A percentile compares a stretch with the other conserved stretches of the same genome.
Conservation (phyloP, 2,329 filamentous ascomycete species). For the Ascochyta koolunga region DNA sequence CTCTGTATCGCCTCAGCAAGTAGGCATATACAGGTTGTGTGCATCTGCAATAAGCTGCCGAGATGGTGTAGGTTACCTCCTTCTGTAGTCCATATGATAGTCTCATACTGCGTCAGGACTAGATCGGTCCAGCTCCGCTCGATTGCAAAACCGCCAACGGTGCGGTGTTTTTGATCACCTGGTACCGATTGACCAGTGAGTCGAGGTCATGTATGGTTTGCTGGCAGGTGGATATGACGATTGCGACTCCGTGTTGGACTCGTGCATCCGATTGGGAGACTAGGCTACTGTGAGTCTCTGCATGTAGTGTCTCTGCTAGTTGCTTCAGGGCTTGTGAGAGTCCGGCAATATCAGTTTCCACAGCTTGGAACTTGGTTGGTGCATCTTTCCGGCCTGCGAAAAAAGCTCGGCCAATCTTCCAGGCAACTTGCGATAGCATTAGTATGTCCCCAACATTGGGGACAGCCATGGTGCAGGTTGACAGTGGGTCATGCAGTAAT, state of each 20-base stretch:
- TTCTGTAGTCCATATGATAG: conserved; percentile 55
- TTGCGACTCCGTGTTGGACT: conserved; percentile 47
- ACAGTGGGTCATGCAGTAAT: neutral
- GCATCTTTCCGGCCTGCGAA: conserved; percentile 48
- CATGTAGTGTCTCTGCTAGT: conserved; percentile 53
- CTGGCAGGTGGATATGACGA: conserved; percentile 49
- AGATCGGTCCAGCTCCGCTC: conserved; percentile 54
- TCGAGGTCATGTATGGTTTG: conserved; percentile 52
- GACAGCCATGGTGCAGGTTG: conserved; percentile 33
- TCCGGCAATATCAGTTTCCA: conserved; percentile 51
- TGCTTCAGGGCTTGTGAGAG: conserved; percentile 53
- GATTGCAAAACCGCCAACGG: conserved; percentile 48
- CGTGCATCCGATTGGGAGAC: conserved; percentile 39
- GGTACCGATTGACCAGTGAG: conserved; percentile 53
- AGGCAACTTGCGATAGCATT: conserved; percentile 54
- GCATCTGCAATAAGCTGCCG: conserved; percentile 51
- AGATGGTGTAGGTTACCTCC: conserved; percentile 51
- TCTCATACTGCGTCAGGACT: conserved; percentile 51
- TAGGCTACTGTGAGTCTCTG: conserved; percentile 42
- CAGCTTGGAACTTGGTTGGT: conserved; percentile 50
- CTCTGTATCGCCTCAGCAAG: conserved; percentile 53
- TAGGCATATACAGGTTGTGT: conserved; percentile 49
- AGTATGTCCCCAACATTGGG: conserved; percentile 53
- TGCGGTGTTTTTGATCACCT: conserved; percentile 51
- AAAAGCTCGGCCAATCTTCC: conserved; percentile 54